Percentiles rank a stretch among this genome's conserved stretches.
Conservation (phyloP, 495 filamentous ascomycete species). For the Annulohypoxylon nitens region DNA sequence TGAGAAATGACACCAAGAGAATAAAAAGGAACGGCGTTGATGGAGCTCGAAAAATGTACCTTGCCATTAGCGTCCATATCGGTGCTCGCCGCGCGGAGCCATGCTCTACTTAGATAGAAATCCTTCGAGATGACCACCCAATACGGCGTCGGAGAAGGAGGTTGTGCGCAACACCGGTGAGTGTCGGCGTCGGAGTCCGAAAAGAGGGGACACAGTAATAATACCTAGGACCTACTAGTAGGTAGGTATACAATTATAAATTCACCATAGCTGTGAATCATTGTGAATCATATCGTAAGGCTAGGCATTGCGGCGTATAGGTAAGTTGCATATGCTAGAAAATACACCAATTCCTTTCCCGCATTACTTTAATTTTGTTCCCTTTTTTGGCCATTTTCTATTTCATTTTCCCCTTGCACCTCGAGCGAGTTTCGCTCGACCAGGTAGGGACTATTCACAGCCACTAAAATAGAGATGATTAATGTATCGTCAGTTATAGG, state of each 20-base stretch:
- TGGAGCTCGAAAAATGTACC: not conserved
- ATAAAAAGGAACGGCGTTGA: not conserved
- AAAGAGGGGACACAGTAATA: not conserved
- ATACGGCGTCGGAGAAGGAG: constrained; percentile 11
- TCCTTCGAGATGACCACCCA: constrained; percentile 11
- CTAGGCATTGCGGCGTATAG: constrained; percentile 12
- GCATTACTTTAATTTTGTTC: not conserved
- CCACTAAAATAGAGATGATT: not conserved
- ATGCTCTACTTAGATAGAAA: not conserved
- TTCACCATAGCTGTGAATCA: constrained; percentile 5
- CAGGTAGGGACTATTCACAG: no score
- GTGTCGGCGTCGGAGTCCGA: constrained; percentile 23
- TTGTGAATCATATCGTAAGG: constrained; percentile 24
- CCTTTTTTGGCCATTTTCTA: no score
- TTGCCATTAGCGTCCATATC: not conserved
- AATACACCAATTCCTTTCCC: constrained; percentile 5
- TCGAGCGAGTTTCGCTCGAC: no score
- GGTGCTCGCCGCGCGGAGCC: constrained; percentile 2
- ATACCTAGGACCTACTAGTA: no score
- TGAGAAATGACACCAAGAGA: constrained; percentile 11
- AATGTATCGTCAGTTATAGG: not conserved
- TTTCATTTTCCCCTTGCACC: no score
- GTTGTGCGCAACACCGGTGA: constrained; percentile 2
- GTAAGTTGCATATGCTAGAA: not conserved
- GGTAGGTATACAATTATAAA: no score